Base-by-base conservation (phyloP, 257 asterid species). In the Buddleja alternifolia region DNA sequence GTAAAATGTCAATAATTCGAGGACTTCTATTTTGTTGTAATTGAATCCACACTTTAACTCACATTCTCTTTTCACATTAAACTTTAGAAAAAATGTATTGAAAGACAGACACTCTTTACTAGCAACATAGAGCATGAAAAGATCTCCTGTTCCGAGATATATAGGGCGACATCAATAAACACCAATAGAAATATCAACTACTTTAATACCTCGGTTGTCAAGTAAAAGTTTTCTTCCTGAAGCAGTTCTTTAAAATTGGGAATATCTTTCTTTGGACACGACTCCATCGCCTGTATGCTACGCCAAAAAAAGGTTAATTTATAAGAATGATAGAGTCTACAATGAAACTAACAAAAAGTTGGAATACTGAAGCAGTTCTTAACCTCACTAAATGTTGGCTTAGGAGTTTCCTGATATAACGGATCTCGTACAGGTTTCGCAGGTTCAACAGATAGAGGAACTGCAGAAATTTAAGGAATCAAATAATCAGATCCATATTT, bases 141-240 rank as follows among this genome's bases (percentile, higher is more conserved):
- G 20, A 25, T 60, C 52, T 41, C 58, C 19, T 25, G n/a, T 64
- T 65, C 54, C 60, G 36, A 42, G 40, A 60, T 46, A 48, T 32
- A 45, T 23, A 21, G 16, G 2, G 37, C 2, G 29, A 17, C 37
- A 71, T 10, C 62, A 59, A 20, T 23, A 39, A 60, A 40, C 51
- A 36, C 19, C 58, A 20, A 73, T 44, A 34, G 42, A 34, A 45
- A 60, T 8, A 48, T 16, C 42, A 57, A 65, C n/a, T 17, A 46
- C 54, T 47, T 11, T n/a, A 46, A 36, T 77, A 89, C 96, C 94
- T 92, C 98, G 3, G 97, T 90, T 51, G 78, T 84, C 81, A 92
- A 80, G 86, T 92, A 88, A 61, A 88, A 86, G 65, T 88, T 90
- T 63, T 92, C 96, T 79, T 92, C 97, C 45, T 86, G 83, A 77